Evolutionary conservation across 2,329 filamentous ascomycete genomes (phyloP).

Genomic region (Verruconis gallopava): DNA sequence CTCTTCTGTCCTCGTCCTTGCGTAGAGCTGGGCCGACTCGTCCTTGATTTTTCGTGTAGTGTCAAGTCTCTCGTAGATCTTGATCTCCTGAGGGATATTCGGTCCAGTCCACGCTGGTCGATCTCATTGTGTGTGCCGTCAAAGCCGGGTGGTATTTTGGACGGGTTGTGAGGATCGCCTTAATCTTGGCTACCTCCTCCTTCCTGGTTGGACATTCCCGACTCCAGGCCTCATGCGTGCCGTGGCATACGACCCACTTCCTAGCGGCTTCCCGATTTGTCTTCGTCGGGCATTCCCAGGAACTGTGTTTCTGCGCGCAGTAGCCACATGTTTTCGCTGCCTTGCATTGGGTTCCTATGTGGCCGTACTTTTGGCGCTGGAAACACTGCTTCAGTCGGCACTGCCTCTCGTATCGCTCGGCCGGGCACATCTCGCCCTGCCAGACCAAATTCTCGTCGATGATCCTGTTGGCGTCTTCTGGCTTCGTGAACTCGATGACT

Average conservation of each 20-base stretch:
- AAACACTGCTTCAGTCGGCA: slow-evolving; percentile 20
- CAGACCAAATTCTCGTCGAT: background rate
- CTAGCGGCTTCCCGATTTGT: background rate
- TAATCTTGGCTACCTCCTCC: slow-evolving; percentile 10
- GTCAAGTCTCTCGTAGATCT: background rate
- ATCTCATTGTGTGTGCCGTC: too few species aligned
- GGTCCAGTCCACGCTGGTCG: too few species aligned
- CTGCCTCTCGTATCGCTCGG: slow-evolving; percentile 15
- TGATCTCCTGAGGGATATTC: slow-evolving; percentile 1
- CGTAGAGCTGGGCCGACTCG: background rate
- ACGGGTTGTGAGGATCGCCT: too few species aligned
- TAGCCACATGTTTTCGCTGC: slow-evolving; percentile 16
- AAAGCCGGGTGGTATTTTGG: too few species aligned
- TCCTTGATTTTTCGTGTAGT: background rate
- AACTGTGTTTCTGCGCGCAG: slow-evolving; percentile 16
- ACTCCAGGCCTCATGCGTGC: background rate
- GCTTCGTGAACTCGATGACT: slow-evolving; percentile 18
- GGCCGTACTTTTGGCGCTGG: slow-evolving; percentile 16
- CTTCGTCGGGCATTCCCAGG: slow-evolving; percentile 13
- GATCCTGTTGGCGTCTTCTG: background rate
- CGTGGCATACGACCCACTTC: background rate
- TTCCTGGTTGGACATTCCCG: background rate
- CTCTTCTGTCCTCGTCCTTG: too few species aligned
- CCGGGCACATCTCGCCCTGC: background rate
- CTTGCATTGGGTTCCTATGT: slow-evolving; percentile 16